phyloP scores from a whole-genome alignment of 139 green algal genomes.

The Chlorella sp. region DNA sequence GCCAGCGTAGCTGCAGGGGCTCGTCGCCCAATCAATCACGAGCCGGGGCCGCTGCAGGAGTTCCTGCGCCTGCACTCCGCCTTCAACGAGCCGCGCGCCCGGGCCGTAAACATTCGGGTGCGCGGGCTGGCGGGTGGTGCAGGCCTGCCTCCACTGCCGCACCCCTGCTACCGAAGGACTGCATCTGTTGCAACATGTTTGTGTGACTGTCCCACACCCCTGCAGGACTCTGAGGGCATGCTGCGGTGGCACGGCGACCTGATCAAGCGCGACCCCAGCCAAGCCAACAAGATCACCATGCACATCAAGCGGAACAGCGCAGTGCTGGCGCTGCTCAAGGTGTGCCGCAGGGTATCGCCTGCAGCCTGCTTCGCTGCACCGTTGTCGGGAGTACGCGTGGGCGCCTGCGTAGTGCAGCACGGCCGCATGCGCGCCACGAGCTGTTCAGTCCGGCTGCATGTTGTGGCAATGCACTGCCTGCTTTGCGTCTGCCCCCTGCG shows the following conservation, averaged over 20 bases:
- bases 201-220: too few species aligned
- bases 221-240: constrained; percentile 20
- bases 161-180: background rate
- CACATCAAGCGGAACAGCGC: background rate
- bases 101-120: background rate
- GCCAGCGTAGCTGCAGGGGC: background rate
- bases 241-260: background rate
- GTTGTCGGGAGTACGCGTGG: too few species aligned
- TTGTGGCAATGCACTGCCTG: too few species aligned
- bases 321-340: constrained; percentile 1
- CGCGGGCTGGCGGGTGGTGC: background rate
- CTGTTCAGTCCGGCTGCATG: too few species aligned
- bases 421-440: too few species aligned
- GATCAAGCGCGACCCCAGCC: background rate
- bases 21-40: background rate
- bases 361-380: too few species aligned
- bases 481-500: too few species aligned
- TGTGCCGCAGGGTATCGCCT: background rate
- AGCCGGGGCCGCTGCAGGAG: background rate
- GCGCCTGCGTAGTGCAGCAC: too few species aligned
- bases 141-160: background rate
- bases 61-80: constrained; percentile 14
- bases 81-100: background rate
- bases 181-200: too few species aligned
- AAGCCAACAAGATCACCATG: background rate